phyloP scores from a whole-genome alignment of 2,329 filamentous ascomycete genomes.

The Exophiala sideris region DNA sequence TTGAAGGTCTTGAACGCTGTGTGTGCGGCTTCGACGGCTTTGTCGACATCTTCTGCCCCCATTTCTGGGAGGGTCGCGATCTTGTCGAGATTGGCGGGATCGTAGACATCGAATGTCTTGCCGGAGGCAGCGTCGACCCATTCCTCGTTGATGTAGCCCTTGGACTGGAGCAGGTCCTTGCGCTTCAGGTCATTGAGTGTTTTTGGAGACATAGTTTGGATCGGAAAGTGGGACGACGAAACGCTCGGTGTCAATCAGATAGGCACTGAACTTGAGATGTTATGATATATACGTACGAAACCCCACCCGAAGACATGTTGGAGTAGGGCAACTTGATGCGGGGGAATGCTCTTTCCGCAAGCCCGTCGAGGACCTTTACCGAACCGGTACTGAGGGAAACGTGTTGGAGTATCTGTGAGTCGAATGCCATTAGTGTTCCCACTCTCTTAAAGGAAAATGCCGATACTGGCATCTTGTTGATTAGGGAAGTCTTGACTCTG shows the following conservation, averaged over 20 bases:
- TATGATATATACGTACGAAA: neutral
- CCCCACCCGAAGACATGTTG: neutral
- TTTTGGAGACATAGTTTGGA: slow-evolving; percentile 16
- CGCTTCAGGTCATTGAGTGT: slow-evolving; percentile 25
- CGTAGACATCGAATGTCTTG: slow-evolving; percentile 81
- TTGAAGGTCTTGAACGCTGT: slow-evolving; percentile 63
- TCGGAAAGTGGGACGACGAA: neutral
- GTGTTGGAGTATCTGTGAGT: too few relatives aligned
- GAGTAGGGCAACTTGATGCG: too few relatives aligned
- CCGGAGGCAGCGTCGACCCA: slow-evolving; percentile 83
- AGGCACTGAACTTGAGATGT: neutral
- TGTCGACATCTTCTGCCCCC: slow-evolving; percentile 69
- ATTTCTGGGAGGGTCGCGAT: slow-evolving; percentile 84
- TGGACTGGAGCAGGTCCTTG: slow-evolving; percentile 29
- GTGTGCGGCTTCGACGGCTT: slow-evolving; percentile 75
- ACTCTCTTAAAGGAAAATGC: too few relatives aligned
- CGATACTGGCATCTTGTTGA: neutral
- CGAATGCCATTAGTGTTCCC: too few relatives aligned
- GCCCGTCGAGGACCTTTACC: too few relatives aligned
- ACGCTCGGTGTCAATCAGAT: neutral
- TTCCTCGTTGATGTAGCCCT: slow-evolving; percentile 32
- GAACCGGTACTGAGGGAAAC: too few relatives aligned
- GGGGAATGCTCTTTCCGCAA: too few relatives aligned
- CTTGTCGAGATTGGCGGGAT: slow-evolving; percentile 76
- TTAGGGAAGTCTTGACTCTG: neutral